Evolutionary conservation across 768 basidiomycete genomes (phyloP).

Genomic region (Tephrocybe sp.): DNA sequence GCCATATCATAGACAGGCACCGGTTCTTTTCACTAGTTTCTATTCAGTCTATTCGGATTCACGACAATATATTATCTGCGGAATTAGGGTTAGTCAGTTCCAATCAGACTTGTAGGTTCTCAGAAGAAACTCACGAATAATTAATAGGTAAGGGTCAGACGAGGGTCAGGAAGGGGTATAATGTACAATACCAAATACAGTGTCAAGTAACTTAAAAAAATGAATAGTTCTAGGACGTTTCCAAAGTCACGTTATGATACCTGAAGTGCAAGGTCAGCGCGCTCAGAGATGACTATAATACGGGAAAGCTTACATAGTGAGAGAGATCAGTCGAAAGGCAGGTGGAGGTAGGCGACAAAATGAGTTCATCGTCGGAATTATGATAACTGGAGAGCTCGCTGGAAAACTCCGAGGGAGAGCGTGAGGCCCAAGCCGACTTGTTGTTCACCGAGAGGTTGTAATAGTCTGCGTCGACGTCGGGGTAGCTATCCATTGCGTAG

Average conservation of each 20-base stretch:
- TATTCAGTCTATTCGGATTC: constrained; percentile 5
- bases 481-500: constrained; percentile 18
- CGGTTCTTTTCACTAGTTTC: constrained; percentile 7
- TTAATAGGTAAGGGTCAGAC: constrained; percentile 7
- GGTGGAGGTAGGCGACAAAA: constrained; percentile 23
- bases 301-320: constrained; percentile 30
- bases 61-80: constrained; percentile 13
- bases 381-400: constrained; percentile 14
- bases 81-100: constrained; percentile 16
- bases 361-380: constrained; percentile 17
- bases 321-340: constrained; percentile 30
- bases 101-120: constrained; percentile 10
- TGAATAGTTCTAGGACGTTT: constrained; percentile 3
- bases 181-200: constrained; percentile 19
- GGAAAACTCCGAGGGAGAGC: constrained; percentile 16
- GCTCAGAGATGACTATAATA: background rate
- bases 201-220: background rate
- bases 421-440: constrained; percentile 13
- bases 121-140: constrained; percentile 17
- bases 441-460: constrained; percentile 13
- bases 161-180: constrained; percentile 11
- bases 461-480: constrained; percentile 16
- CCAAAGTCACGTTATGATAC: constrained; percentile 8
- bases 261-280: constrained; percentile 8
- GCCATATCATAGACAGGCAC: constrained; percentile 4